Base-by-base conservation (phyloP, 1,139 yeast species). In the Geotrichum klebahnii region DNA sequence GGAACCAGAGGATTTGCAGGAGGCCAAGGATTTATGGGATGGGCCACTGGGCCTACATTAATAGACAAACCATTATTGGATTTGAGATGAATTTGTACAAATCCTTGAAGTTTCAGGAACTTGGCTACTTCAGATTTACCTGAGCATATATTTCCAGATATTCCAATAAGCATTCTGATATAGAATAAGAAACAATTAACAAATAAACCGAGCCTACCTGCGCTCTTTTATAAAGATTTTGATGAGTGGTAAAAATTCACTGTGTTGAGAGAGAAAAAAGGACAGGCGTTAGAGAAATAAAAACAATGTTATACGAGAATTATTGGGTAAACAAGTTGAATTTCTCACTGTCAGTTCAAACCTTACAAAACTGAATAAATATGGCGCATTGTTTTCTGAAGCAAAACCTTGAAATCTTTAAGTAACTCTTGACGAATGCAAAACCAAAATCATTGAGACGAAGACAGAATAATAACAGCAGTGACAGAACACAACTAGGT, bases 111-210 rank as follows among this genome's bases (percentile, higher is more conserved):
- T 1, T 73, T 69, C 55, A 86, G 70, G 62, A 78, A 83, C 39
- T 78, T 65, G 0, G 81, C 81, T 1, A 84, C 81, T 55, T 81
- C 84, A 2, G 80, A 74, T 57, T 82, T 80, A 0, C 95, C 95
- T 4, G 94, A 75, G 45, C 83, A 76, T 0, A 77, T 65, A 0
- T 89, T 77, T 0, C 95, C 95, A 0, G 90, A 79, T 8, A 86
- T 73, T 1, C 94, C 95, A 44, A 86, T 78, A 41, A 86, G 72
- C 95, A 86, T 86, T 4, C 35, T 20, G n/a, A 28, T 19, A 9
- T 23, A 16, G 9, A 10, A 14, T 9, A 17, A 8, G 20, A 34
- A 14, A n/a, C 10, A 8, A 10, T 14, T 34, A n/a, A n/a, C 20
- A 26, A 36, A 24, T 26, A 28, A 28, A 28, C n/a, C n/a, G n/a